Conservation (phyloP, 2,329 filamentous ascomycete genomes). For the Ambrosiella beaveri region DNA sequence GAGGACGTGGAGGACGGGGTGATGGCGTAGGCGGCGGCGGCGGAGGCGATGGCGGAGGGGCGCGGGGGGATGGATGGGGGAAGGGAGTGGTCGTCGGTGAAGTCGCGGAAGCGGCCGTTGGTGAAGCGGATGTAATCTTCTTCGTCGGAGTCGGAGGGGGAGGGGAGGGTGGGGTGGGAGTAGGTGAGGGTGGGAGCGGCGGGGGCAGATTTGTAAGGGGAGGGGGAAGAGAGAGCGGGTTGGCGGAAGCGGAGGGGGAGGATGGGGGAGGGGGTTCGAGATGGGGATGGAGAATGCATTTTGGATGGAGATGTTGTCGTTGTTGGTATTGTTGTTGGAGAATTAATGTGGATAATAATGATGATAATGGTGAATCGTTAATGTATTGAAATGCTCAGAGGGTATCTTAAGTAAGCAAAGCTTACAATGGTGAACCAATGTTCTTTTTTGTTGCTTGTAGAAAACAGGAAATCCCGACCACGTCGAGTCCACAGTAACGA, state of each 20-base stretch:
- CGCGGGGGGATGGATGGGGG: background rate
- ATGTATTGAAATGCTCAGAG: too few species aligned
- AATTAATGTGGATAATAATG: too few species aligned
- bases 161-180: background rate
- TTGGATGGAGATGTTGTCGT: background rate
- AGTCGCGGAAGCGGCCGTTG: constrained; percentile 10
- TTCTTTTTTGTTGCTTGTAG: too few species aligned
- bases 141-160: constrained; percentile 5
- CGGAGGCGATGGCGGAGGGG: background rate
- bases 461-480: too few species aligned
- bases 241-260: constrained; percentile 5
- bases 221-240: background rate
- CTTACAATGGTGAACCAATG: too few species aligned
- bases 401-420: too few species aligned
- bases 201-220: constrained; percentile 8
- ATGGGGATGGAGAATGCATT: constrained; percentile 4
- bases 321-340: background rate
- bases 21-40: background rate
- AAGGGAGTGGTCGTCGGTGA: background rate
- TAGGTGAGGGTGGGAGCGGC: constrained; percentile 3
- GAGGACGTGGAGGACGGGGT: background rate
- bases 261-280: constrained; percentile 3
- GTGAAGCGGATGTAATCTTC: constrained; percentile 12
- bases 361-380: too few species aligned
- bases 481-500: too few species aligned